Conservation (phyloP, 192 early-diverging fungal species). For the Chytriomyces hyalinus region DNA sequence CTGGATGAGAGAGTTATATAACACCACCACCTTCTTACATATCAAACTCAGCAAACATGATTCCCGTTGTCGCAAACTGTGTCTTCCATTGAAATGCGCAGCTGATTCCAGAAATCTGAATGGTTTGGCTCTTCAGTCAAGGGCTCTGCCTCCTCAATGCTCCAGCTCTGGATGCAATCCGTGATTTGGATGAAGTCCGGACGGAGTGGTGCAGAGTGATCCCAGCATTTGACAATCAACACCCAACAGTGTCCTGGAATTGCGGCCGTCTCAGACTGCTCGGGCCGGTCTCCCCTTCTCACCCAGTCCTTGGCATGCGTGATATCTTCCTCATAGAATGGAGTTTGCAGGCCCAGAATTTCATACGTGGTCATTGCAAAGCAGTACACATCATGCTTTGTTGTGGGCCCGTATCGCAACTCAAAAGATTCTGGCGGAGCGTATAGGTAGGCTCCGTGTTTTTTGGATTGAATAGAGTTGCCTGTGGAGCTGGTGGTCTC, state of each 20-base stretch:
- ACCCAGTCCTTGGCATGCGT: not conserved
- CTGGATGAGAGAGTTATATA: too few species aligned
- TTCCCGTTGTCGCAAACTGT: too few species aligned
- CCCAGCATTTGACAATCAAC: conserved; percentile 3
- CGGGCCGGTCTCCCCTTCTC: not conserved
- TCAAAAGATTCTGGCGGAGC: conserved; percentile 24
- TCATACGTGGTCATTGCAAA: conserved; percentile 1
- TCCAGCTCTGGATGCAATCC: too few species aligned
- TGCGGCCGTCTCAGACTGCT: not conserved
- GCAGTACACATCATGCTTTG: conserved; percentile 1
- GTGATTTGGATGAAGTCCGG: not conserved
- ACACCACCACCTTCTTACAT: too few species aligned
- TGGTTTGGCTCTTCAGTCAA: too few species aligned
- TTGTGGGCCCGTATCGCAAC: not conserved
- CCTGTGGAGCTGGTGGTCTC: too few species aligned
- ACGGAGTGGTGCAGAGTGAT: not conserved
- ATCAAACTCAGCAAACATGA: too few species aligned
- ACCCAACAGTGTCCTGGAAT: not conserved
- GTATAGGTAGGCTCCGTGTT: not conserved
- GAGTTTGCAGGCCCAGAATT: not conserved
- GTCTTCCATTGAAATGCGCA: too few species aligned
- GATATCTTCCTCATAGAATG: not conserved
- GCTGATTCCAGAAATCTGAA: too few species aligned
- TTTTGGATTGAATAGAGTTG: not conserved
- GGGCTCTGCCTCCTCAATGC: too few species aligned